phyloP scores from a whole-genome alignment of 345 rosid genomes.

The Excoecaria agallocha region DNA sequence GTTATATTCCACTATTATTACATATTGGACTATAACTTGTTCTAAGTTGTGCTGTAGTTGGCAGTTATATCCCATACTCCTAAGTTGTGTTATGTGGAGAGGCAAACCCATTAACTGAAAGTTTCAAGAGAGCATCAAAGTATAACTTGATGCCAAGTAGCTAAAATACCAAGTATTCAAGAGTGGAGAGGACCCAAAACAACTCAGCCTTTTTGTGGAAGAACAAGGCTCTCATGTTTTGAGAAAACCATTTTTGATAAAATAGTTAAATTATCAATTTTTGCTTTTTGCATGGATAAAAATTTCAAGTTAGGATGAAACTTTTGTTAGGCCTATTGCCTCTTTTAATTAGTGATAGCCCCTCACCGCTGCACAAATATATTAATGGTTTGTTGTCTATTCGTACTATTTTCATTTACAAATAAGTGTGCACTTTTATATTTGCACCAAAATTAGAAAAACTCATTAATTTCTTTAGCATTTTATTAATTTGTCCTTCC shows the following conservation, averaged over 20 bases:
- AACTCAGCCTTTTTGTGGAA: background rate
- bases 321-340: background rate
- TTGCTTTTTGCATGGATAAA: background rate
- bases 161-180: background rate
- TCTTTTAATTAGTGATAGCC: background rate
- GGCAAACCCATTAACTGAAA: background rate
- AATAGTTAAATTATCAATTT: background rate
- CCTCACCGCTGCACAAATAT: background rate
- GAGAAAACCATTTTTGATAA: background rate
- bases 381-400: background rate
- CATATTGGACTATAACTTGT: no score
- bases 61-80: no score
- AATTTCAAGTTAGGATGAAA: background rate
- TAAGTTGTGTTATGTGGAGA: no score
- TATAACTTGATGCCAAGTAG: background rate
- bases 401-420: no score
- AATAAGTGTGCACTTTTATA: no score
- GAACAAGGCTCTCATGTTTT: background rate
- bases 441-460: no score
- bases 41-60: no score
- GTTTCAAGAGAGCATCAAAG: background rate
- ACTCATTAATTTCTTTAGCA: no score
- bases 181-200: background rate
- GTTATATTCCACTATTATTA: no score
- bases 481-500: no score